Base-by-base conservation (phyloP, 805 yeast species). In the Teunomyces aglyptinius region DNA sequence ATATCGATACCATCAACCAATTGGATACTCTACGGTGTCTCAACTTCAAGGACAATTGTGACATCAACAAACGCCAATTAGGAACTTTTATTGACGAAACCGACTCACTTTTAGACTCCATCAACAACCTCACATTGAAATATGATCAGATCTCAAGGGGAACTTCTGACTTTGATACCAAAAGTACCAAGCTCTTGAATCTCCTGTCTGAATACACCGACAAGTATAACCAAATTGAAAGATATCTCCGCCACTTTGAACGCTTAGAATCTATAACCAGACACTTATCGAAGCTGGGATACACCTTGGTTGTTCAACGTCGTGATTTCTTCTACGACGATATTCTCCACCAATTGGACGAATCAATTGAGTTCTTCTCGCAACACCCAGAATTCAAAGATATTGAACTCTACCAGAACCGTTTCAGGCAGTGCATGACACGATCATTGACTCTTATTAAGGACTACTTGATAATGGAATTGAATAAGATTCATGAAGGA, bases 361-460 rank as follows among this genome's bases (percentile, higher is more conserved):
- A 65, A 12, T 88, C 95, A 29, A 64, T 91, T 32, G 65, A 58
- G 2, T 91, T 88, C 60, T 73, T 83, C 4, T 70, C 74, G 6
- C 65, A 68, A 2, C 82, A 82, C 47, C 50, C 59, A 4, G 49
- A 59, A 7, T 85, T 86, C 57, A 82, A 80, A 58, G 96, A 90
- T 45, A 70, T 80, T 8, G 92, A 83, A 22, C 59, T 80, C 1
- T 89, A 87, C 60, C 77, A 76, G 41, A 80, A 82, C 51, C 77
- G 91, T 48, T 89, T 88, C 67, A 80, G 86, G 50, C 95, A 88
- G 56, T 88, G 96, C 57, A 74, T 89, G 76, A 82, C 91, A 1
- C 76, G 96, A 48, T 84, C 95, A 1, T 73, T 89, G 40, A 82
- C 94, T 0, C 70, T 92, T 49, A 79, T 89, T 12, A 77, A 85